phyloP scores from a whole-genome alignment of 1,139 yeast species.

The Kodamaea fungicola region DNA sequence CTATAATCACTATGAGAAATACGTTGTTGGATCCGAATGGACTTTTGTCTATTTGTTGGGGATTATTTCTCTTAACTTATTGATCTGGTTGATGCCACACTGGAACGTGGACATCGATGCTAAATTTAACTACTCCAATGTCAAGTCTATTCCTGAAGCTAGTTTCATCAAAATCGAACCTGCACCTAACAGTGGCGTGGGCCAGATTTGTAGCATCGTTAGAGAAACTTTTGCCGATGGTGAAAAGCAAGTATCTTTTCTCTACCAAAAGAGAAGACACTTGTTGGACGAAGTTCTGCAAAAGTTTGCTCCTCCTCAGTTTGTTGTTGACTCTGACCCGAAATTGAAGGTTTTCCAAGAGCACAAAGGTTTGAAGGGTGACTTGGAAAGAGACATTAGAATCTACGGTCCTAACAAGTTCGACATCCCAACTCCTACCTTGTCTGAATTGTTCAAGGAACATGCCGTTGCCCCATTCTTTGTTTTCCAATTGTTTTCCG shows the following conservation, averaged over 20 bases:
- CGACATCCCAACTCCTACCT: constrained; percentile 94
- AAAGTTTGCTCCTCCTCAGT: constrained; percentile 78
- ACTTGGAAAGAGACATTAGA: constrained; percentile 52
- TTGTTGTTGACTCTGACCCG: constrained; percentile 64
- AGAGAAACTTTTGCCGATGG: constrained; percentile 60
- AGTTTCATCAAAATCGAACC: constrained; percentile 73
- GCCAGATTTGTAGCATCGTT: constrained; percentile 68
- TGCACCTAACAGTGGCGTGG: constrained; percentile 79
- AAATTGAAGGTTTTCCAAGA: constrained; percentile 56
- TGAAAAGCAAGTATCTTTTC: constrained; percentile 64
- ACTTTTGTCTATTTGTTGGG: constrained; percentile 84
- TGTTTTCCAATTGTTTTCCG: constrained; percentile 93
- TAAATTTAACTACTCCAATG: constrained; percentile 61
- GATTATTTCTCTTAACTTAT: constrained; percentile 65
- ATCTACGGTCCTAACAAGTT: constrained; percentile 81
- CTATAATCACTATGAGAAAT: constrained; percentile 66
- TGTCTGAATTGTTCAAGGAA: constrained; percentile 85
- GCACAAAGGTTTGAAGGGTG: constrained; percentile 61
- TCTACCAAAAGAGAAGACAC: constrained; percentile 91
- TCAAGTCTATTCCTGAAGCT: constrained; percentile 58
- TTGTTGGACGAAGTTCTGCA: constrained; percentile 55
- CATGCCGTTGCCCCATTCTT: constrained; percentile 99
- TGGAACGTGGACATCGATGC: constrained; percentile 82
- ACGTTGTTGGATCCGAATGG: constrained; percentile 80
- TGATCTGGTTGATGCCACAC: constrained; percentile 89